These are phyloP conservation scores for Colletotrichum phormii DNA, from an alignment of 2,329 filamentous ascomycete genomes.

Conservation along the genomic window DNA sequence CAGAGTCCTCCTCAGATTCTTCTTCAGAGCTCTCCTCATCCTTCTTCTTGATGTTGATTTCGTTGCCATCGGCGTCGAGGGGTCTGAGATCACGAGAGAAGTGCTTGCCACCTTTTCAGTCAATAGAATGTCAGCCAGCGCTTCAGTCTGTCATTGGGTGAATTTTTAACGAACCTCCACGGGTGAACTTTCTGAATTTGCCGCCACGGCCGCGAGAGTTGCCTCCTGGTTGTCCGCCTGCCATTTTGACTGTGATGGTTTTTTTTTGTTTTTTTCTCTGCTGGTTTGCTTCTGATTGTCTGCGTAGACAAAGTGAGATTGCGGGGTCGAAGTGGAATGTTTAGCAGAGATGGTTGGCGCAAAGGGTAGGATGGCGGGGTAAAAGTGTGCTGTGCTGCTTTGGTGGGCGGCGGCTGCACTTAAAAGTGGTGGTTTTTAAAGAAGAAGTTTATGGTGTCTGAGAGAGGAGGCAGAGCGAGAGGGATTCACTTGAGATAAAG, in stretches of 20 bases:
- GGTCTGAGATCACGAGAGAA: conserved; percentile 94
- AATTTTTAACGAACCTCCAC: conserved; percentile 76
- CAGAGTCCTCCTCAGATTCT: conserved; percentile 63
- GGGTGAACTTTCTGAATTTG: conserved; percentile 93
- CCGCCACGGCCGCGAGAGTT: conserved; percentile 83
- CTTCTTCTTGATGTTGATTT: conserved; percentile 74
- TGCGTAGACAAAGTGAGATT: conserved; percentile 31
- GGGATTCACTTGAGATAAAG: not conserved
- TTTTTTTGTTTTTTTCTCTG: conserved; percentile 31
- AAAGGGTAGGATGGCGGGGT: conserved; percentile 29
- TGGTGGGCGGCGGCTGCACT: conserved; percentile 21
- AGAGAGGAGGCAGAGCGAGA: not conserved
- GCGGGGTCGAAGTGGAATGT: conserved; percentile 36
- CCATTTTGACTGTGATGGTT: conserved; percentile 53
- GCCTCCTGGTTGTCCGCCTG: conserved; percentile 56
- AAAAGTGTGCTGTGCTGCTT: conserved; percentile 19
- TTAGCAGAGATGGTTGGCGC: conserved; percentile 13
- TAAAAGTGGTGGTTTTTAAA: conserved; percentile 2
- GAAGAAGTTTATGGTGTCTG: not conserved
- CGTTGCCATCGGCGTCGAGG: conserved; percentile 88
- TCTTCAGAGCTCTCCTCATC: conserved; percentile 64
- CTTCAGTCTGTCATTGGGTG: conserved; percentile 1
- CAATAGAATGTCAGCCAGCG: conserved; percentile 37
- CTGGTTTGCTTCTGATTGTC: conserved; percentile 5
- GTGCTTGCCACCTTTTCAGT: conserved; percentile 79